Percentiles rank a stretch among this genome's conserved stretches.
Evolutionary conservation across 441 rosid genomes (phyloP).

Genomic region (Populus hybrid): DNA sequence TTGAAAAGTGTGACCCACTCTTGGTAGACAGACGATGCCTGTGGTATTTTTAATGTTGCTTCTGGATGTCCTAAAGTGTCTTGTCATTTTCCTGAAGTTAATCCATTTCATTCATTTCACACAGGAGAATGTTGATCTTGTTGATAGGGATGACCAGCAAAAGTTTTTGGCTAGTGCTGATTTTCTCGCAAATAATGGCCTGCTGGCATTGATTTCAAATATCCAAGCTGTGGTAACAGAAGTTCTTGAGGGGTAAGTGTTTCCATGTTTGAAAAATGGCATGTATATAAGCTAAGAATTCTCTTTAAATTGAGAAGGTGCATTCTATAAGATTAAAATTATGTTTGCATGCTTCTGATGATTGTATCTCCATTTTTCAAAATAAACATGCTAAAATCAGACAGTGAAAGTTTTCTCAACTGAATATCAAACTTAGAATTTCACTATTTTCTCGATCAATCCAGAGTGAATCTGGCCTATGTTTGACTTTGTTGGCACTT

Average conservation of each 20-base stretch:
- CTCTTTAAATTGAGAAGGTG: not conserved
- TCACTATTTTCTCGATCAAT: not conserved
- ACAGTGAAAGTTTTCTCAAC: not conserved
- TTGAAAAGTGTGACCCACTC: not conserved
- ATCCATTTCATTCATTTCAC: conserved; percentile 13
- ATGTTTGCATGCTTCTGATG: not conserved
- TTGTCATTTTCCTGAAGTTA: conserved; percentile 14
- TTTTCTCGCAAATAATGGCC: conserved; percentile 66
- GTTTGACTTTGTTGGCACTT: conserved; percentile 1
- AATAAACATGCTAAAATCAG: not conserved
- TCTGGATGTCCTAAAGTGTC: not conserved
- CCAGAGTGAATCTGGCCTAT: not conserved
- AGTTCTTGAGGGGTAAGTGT: conserved; percentile 66
- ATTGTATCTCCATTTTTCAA: not conserved
- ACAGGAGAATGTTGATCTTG: conserved; percentile 67
- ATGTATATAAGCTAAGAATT: not conserved
- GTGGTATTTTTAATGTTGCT: not conserved
- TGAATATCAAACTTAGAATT: not conserved
- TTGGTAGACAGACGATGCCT: not conserved
- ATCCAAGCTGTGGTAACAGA: conserved; percentile 62
- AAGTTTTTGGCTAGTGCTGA: conserved; percentile 76
- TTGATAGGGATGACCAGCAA: conserved; percentile 70
- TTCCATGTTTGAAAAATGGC: not conserved
- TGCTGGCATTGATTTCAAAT: conserved; percentile 48
- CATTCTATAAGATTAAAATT: not conserved